Conservation (phyloP, 2,329 filamentous ascomycete genomes). For the Coniella vitis region DNA sequence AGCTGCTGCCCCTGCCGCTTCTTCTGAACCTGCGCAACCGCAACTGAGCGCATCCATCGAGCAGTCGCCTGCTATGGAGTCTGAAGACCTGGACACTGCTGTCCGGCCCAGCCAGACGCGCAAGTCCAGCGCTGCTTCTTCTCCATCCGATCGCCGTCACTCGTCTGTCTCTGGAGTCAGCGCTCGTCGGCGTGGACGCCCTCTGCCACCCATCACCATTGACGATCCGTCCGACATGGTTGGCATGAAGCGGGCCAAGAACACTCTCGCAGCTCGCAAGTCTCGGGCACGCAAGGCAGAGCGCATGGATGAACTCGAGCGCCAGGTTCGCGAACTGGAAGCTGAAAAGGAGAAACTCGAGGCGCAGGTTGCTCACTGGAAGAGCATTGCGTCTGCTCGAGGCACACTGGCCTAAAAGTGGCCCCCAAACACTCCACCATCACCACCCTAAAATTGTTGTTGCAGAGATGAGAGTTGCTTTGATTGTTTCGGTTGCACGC, state of each 20-base stretch:
- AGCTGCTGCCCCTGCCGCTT: neutral
- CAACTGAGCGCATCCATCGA: conserved; percentile 22
- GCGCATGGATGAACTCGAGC: conserved; percentile 68
- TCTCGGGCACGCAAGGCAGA: conserved; percentile 81
- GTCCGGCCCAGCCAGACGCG: conserved; percentile 35
- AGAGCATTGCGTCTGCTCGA: conserved; percentile 44
- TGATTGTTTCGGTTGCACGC: neutral
- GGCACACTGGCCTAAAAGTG: conserved; percentile 23
- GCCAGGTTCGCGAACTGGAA: conserved; percentile 62
- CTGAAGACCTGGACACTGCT: conserved; percentile 43
- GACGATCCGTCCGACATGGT: conserved; percentile 66
- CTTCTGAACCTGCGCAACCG: conserved; percentile 15
- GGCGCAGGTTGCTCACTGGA: conserved; percentile 54
- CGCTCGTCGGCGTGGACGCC: conserved; percentile 71
- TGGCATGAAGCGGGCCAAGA: conserved; percentile 90
- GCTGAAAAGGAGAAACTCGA: conserved; percentile 22
- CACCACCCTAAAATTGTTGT: conserved; percentile 16
- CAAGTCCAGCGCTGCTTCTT: conserved; percentile 41
- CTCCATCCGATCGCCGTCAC: conserved; percentile 51
- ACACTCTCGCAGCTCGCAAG: conserved; percentile 89
- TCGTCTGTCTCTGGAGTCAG: conserved; percentile 65
- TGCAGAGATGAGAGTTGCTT: conserved; percentile 15
- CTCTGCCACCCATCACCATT: conserved; percentile 69
- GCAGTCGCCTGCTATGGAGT: conserved; percentile 35
- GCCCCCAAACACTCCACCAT: neutral